These are phyloP conservation scores for Lenwebbia sp. DNA, from an alignment of 345 rosid species.

Conservation along the genomic window DNA sequence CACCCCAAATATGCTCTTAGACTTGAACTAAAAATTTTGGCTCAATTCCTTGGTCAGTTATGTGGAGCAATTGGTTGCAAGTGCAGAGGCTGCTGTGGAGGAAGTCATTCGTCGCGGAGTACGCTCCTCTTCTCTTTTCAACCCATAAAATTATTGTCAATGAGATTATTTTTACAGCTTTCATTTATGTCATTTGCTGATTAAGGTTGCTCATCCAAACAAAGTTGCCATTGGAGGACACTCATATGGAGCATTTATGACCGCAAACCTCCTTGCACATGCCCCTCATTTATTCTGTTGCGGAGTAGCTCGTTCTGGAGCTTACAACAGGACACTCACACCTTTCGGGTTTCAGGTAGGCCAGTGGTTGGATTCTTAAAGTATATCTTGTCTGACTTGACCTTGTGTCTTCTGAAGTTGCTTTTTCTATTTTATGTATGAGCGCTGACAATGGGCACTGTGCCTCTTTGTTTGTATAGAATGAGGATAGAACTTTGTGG, in stretches of 20 bases:
- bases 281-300: slow-evolving; percentile 97
- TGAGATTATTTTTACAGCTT: not conserved
- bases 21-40: not conserved
- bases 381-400: not conserved
- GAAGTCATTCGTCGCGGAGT: slow-evolving; percentile 91
- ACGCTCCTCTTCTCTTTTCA: slow-evolving; percentile 12
- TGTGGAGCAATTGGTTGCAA: slow-evolving; percentile 86
- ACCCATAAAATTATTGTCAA: not conserved
- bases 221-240: slow-evolving; percentile 97
- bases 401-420: not conserved
- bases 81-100: slow-evolving; percentile 99
- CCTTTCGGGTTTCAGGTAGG: slow-evolving; percentile 97
- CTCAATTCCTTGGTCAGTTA: slow-evolving; percentile 33
- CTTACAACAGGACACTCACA: slow-evolving; percentile 96
- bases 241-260: slow-evolving; percentile 98
- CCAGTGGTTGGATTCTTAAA: not conserved
- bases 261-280: slow-evolving; percentile 93
- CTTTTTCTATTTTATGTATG: not conserved
- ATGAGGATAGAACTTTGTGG: slow-evolving; percentile 98
- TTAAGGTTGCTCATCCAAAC: slow-evolving; percentile 79
- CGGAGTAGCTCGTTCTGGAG: slow-evolving; percentile 97
- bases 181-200: slow-evolving; percentile 1
- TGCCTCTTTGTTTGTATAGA: slow-evolving; percentile 19
- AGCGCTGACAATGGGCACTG: not conserved
- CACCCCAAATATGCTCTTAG: not conserved